Percentiles rank a stretch among this genome's conserved stretches.
Evolutionary conservation across 192 early-diverging fungal species (phyloP).

Genomic region (Helicostylum pulchrum): DNA sequence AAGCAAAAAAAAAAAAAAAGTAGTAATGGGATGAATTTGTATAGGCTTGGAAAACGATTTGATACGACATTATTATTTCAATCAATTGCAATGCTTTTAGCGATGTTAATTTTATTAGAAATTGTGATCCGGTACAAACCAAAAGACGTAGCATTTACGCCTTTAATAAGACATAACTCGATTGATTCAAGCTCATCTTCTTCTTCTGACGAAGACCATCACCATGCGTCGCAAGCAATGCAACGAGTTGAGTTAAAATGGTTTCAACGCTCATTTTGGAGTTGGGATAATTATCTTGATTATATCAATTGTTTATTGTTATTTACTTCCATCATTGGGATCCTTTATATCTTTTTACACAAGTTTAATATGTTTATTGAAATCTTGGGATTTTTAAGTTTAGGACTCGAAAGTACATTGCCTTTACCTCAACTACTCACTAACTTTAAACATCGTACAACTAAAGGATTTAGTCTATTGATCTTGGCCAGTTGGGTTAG

Average conservation of each 20-base stretch:
- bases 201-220: background rate
- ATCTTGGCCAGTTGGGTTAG: conserved; percentile 38
- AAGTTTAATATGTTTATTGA: conserved; percentile 28
- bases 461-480: conserved; percentile 45
- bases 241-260: background rate
- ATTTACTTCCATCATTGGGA: conserved; percentile 19
- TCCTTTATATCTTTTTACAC: conserved; percentile 34
- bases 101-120: conserved; percentile 48
- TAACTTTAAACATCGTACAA: conserved; percentile 44
- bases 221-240: background rate
- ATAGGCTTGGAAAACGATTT: conserved; percentile 46
- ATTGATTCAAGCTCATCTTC: background rate
- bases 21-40: background rate
- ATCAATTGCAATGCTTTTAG: conserved; percentile 54
- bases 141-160: conserved; percentile 1
- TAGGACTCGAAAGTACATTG: conserved; percentile 55
- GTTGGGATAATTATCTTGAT: conserved; percentile 38
- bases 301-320: conserved; percentile 38
- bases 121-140: conserved; percentile 44
- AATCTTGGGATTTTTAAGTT: conserved; percentile 35
- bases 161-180: background rate
- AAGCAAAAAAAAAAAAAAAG: conserved; percentile 22
- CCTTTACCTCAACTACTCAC: conserved; percentile 53
- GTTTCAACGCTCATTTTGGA: conserved; percentile 33
- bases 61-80: conserved; percentile 49